Evolutionary conservation across 2,329 filamentous ascomycete species (phyloP).

Genomic region (Zarea fungicola): DNA sequence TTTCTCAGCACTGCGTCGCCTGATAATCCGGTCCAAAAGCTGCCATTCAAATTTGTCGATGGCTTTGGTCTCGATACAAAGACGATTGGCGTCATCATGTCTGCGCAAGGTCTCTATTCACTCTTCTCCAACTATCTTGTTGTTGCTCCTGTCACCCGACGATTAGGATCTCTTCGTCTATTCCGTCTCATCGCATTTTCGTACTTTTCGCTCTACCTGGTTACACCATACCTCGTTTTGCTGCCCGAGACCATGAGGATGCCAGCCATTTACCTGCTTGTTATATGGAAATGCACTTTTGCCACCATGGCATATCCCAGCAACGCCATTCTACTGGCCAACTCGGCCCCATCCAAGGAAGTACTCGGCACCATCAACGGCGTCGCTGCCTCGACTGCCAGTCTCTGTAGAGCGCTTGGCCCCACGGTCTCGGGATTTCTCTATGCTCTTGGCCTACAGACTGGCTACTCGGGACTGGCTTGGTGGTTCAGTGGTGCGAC

Average conservation of each 20-base stretch:
- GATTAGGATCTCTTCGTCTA: conserved; percentile 71
- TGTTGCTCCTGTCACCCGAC: conserved; percentile 71
- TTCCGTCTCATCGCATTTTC: conserved; percentile 76
- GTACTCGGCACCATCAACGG: conserved; percentile 92
- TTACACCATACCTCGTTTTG: conserved; percentile 83
- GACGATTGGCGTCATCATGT: conserved; percentile 81
- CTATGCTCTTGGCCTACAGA: conserved; percentile 71
- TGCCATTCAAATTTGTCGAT: conserved; percentile 85
- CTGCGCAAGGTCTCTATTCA: conserved; percentile 83
- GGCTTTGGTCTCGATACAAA: conserved; percentile 81
- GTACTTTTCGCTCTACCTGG: conserved; percentile 84
- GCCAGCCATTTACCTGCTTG: conserved; percentile 67
- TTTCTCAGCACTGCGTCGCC: conserved; percentile 69
- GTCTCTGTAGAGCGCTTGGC: conserved; percentile 80
- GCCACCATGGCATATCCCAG: conserved; percentile 88
- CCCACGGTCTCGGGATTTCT: conserved; percentile 83
- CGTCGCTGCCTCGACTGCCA: conserved; percentile 84
- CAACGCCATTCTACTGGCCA: conserved; percentile 82
- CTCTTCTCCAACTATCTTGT: conserved; percentile 80
- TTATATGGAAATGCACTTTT: conserved; percentile 91
- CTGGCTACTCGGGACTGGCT: conserved; percentile 79
- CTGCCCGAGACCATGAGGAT: conserved; percentile 68
- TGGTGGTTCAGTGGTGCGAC: conserved; percentile 89
- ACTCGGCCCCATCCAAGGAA: conserved; percentile 76
- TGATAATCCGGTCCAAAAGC: conserved; percentile 44